These are phyloP conservation scores for Cyclostephanos invisitatus DNA, from an alignment of 108 stramenopile genomes.

Conservation along the genomic window DNA sequence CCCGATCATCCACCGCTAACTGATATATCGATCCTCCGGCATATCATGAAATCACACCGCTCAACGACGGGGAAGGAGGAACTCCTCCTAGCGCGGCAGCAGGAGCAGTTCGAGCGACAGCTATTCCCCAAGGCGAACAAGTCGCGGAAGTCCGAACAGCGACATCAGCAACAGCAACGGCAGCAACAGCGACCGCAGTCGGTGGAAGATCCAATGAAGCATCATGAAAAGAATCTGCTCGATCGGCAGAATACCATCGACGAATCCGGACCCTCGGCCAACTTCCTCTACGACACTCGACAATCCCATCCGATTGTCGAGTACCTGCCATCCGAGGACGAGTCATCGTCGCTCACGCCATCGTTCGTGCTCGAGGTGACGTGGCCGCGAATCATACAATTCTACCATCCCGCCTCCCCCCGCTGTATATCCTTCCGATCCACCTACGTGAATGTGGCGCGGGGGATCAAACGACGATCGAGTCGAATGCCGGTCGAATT, in stretches of 20 bases:
- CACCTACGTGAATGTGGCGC: slow-evolving; percentile 34
- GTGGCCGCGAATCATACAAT: slow-evolving; percentile 50
- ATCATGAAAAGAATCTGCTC: not conserved
- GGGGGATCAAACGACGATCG: slow-evolving; percentile 33
- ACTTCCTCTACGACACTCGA: slow-evolving; percentile 35
- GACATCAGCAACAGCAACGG: not conserved
- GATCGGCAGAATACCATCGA: not conserved
- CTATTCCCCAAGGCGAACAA: slow-evolving; percentile 15
- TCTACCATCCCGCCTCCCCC: slow-evolving; percentile 49
- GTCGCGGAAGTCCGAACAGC: not conserved
- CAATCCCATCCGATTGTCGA: slow-evolving; percentile 39
- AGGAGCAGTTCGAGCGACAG: slow-evolving; percentile 34
- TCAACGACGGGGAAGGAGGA: not conserved
- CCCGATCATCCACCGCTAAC: too few relatives aligned
- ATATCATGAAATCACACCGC: slow-evolving; percentile 1
- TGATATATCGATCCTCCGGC: too few relatives aligned
- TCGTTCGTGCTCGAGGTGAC: slow-evolving; percentile 56
- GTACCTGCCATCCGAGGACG: slow-evolving; percentile 36
- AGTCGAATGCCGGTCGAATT: slow-evolving; percentile 51
- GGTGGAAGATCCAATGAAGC: not conserved
- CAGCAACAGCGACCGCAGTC: slow-evolving; percentile 6
- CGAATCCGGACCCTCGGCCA: not conserved
- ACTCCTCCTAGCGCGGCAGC: slow-evolving; percentile 17
- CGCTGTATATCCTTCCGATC: slow-evolving; percentile 36
- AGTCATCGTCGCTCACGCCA: slow-evolving; percentile 36